Evolutionary conservation across 495 filamentous ascomycete species (phyloP), one percentile per base, ranked within the genome.

Genomic region (Annulohypoxylon maeteangense): DNA sequence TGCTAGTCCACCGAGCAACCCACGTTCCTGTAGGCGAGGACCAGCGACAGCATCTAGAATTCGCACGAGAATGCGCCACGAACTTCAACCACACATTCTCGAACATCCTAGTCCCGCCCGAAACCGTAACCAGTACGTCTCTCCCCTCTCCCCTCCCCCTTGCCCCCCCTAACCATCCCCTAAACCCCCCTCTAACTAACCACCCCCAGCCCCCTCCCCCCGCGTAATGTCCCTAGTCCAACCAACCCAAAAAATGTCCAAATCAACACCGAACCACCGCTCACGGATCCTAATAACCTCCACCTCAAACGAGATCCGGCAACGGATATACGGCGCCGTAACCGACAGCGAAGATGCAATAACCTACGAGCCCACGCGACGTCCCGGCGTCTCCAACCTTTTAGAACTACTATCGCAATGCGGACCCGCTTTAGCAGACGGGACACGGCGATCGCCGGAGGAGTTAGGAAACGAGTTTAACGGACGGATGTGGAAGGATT

Each of bases 21-120:
- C 94, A 97, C 84, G 95, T 99, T 55, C 95, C 95, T 38, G 95
- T 98, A 1, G 95, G 95, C 31, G 92, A 94, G 67, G 95, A 99
- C 76, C 95, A 99, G 80, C 82, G 81, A 53, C 95, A 99, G 75
- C 95, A 99, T 78, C 85, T 99, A 47, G 96, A 99, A 78, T 96
- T 98, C 75, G 88, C 93, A 12, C 84, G 95, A 57, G 88, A 95
- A 71, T 89, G 91, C 65, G 95, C 90, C 23, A 90, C 87, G 62
- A 90, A 90, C 67, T 99, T 98, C 82, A 95, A 97, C 79, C 82
- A 90, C 75, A 78, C 84, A 14, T 94, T 91, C 75, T 45, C 87
- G 3, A 71, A 83, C 0, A 75, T 91, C n/a, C 87, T 95, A 29
- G 80, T 88, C 0, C 74, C 80, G 0, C 95, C 95, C 6, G 81